Conservation (phyloP, 192 early-diverging fungal species). For the Coemansia sp. region DNA sequence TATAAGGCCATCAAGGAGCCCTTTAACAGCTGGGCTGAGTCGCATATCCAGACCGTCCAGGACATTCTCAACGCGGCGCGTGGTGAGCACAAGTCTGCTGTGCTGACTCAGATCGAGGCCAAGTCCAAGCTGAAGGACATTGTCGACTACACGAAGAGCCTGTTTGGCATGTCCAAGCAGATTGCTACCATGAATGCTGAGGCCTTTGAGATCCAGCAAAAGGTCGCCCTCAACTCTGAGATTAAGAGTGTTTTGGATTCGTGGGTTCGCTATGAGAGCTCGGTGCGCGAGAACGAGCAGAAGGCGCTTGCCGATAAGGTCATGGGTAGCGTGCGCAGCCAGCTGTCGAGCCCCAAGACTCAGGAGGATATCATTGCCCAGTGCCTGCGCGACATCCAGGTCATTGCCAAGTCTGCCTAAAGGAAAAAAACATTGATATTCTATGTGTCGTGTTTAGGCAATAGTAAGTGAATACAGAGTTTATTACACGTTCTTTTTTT, state of each 20-base stretch:
- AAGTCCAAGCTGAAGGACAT: constrained; percentile 92
- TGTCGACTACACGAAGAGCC: constrained; percentile 89
- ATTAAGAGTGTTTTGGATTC: constrained; percentile 90
- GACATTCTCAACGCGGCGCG: constrained; percentile 82
- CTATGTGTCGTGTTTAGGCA: no score
- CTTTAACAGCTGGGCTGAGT: constrained; percentile 76
- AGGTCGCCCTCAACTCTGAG: constrained; percentile 76
- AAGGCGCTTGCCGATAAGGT: constrained; percentile 81
- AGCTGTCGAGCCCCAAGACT: constrained; percentile 53
- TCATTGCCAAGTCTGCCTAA: constrained; percentile 47
- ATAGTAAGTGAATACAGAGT: not conserved
- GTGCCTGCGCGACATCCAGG: constrained; percentile 58
- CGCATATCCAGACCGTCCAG: constrained; percentile 75
- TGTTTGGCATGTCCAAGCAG: constrained; percentile 95
- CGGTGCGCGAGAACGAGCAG: constrained; percentile 93
- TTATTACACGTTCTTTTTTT: constrained; percentile 3
- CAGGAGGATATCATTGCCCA: constrained; percentile 57
- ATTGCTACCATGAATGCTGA: constrained; percentile 93
- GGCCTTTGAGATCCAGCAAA: constrained; percentile 95
- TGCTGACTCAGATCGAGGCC: constrained; percentile 87
- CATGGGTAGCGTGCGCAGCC: constrained; percentile 67
- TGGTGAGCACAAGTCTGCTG: constrained; percentile 89
- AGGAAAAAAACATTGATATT: not conserved
- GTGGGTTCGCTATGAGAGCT: constrained; percentile 96
- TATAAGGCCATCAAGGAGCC: constrained; percentile 83